phyloP scores from a whole-genome alignment of 495 filamentous ascomycete species.

The Cercophora scortea region DNA sequence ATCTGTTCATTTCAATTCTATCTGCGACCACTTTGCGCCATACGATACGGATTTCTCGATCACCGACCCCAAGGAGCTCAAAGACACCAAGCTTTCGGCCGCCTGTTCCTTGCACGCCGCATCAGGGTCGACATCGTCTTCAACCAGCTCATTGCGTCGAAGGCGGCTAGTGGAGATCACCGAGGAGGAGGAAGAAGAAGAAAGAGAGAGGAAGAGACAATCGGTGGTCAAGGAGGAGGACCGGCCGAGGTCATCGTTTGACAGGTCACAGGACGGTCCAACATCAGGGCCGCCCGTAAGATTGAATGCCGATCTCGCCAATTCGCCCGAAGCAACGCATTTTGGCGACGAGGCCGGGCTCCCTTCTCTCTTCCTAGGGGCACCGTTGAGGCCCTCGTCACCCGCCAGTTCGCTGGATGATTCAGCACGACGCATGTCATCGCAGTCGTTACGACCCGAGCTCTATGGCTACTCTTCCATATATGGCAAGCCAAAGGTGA shows the following conservation, averaged over 20 bases:
- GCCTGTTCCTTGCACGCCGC: conserved; percentile 87
- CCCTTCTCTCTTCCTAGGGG: conserved; percentile 29
- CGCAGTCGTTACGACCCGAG: conserved; percentile 62
- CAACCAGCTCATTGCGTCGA: conserved; percentile 68
- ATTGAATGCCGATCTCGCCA: conserved; percentile 27
- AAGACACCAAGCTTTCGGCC: conserved; percentile 77
- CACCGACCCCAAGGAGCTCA: conserved; percentile 65
- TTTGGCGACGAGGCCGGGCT: conserved; percentile 30
- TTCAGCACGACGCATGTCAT: conserved; percentile 42
- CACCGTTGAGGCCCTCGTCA: conserved; percentile 24
- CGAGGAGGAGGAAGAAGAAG: conserved; percentile 66
- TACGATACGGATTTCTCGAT: conserved; percentile 78
- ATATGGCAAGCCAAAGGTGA: conserved; percentile 64
- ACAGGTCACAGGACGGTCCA: background rate
- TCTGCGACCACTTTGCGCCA: conserved; percentile 79
- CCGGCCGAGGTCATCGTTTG: background rate
- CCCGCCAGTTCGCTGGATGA: conserved; percentile 31
- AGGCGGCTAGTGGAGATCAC: conserved; percentile 80
- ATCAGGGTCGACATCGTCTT: conserved; percentile 79
- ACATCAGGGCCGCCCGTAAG: conserved; percentile 16
- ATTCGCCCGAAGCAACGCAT: conserved; percentile 28
- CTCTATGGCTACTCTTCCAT: conserved; percentile 49
- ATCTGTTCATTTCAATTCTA: conserved; percentile 84
- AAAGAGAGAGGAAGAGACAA: conserved; percentile 40
- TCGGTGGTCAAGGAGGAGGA: conserved; percentile 37